Evolutionary conservation across 805 yeast species (phyloP).

Genomic region (Lipomyces sp.): DNA sequence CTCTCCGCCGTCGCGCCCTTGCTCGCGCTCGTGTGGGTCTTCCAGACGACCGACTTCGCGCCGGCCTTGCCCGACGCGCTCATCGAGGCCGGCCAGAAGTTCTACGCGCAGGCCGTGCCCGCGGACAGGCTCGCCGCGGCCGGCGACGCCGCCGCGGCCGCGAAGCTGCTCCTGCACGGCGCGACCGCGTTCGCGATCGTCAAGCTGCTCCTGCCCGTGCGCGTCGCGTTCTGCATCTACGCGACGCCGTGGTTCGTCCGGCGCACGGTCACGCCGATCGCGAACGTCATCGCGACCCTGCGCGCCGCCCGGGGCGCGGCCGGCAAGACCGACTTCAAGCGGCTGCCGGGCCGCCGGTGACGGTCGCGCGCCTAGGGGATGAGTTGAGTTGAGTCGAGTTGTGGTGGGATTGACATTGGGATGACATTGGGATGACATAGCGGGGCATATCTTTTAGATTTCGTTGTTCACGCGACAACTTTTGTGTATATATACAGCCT

Average conservation of each 20-base stretch:
- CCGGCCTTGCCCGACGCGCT: conserved; percentile 58
- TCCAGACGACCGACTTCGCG: conserved; percentile 54
- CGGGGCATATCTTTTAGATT: no score
- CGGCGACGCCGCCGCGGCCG: conserved; percentile 48
- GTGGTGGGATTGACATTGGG: no score
- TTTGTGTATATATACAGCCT: no score
- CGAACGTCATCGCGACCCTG: not conserved
- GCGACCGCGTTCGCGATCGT: conserved; percentile 72
- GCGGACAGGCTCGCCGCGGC: conserved; percentile 9
- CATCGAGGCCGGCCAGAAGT: conserved; percentile 54
- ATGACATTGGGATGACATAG: no score
- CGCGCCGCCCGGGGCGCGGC: no score
- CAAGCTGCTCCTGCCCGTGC: conserved; percentile 54
- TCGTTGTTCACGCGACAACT: no score
- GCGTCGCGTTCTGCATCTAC: conserved; percentile 50
- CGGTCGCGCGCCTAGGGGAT: no score
- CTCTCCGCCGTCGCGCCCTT: conserved; percentile 71
- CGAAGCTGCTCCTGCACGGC: conserved; percentile 61
- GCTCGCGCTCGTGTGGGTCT: conserved; percentile 61
- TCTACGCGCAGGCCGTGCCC: conserved; percentile 53
- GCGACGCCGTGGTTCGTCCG: conserved; percentile 59
- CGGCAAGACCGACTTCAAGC: no score
- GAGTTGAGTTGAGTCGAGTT: no score
- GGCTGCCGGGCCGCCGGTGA: no score
- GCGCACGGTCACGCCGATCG: conserved; percentile 34